Base-by-base conservation (phyloP, 2,329 filamentous ascomycete genomes). In the Fusarium begoniae region DNA sequence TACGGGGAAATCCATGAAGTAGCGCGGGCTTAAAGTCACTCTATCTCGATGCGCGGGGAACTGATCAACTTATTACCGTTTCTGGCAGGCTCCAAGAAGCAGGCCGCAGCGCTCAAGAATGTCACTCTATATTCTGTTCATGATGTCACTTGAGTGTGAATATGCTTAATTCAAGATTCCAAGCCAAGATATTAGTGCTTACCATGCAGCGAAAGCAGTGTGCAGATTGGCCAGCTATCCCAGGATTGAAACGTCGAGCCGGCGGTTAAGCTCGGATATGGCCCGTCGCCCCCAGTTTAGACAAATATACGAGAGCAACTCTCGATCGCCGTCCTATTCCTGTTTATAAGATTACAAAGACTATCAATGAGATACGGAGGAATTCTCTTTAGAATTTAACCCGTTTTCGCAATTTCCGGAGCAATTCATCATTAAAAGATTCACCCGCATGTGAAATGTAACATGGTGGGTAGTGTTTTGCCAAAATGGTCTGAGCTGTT, bases 231-330 rank as follows among this genome's bases (percentile, higher is more conserved):
- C 24, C 20, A 38, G n/a, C 6, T 15, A 0, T 13, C 1, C 6
- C 5, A 2, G 48, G 30, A 20, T 24, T 24, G 17, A 20, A 51
- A 24, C 48, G 3, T 20, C 17, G 17, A 28, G 6, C 20, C 7
- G 6, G 24, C 35, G 32, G 4, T 12, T 12, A 38, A 17, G 14
- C 35, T 54, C 4, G 17, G 18, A 13, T 10, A 18, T 13, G 8
- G 11, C 14, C 14, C 14, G 8, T 40, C 5, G 2, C 1, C 2
- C 24, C 24, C 2, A 40, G 7, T 18, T 18, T 0, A n/a, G 51
- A 13, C 24, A 41, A 55, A 13, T 54, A 40, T 40, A 40, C 51
- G 35, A 17, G 32, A 20, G 32, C 14, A 15, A 15, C 14, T 35
- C 13, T 35, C 32, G 14, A 35, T 35, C 32, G 14, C 32, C 14